These are phyloP conservation scores for Trichosporon ovoides DNA, from an alignment of 1,284 basidiomycete genomes.

Conservation along the genomic window DNA sequence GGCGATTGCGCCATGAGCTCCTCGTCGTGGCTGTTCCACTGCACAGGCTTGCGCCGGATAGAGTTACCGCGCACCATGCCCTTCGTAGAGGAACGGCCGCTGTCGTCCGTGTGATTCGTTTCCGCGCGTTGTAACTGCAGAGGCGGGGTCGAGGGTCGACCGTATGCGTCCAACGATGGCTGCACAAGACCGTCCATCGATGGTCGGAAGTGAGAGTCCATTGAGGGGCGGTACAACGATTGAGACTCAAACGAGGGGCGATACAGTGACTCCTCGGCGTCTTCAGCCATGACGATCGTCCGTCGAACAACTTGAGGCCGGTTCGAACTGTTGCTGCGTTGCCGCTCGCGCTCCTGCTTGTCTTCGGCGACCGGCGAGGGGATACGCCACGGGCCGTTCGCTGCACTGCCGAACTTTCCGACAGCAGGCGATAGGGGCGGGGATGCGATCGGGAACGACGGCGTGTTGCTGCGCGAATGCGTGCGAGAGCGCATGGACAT, in stretches of 20 bases:
- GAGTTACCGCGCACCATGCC: constrained; percentile 15
- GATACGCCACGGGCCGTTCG: constrained; percentile 2
- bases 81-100: not conserved
- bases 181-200: too few species aligned
- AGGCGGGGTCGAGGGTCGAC: not conserved
- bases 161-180: not conserved
- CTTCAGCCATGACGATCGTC: constrained; percentile 32
- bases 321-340: not conserved
- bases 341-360: not conserved
- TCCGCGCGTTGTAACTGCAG: not conserved
- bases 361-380: constrained; percentile 15
- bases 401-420: constrained; percentile 7
- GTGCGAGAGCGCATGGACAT: constrained; percentile 7
- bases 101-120: not conserved
- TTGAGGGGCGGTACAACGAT: too few species aligned
- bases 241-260: too few species aligned
- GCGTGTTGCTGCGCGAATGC: constrained; percentile 10
- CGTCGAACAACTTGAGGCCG: constrained; percentile 25
- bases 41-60: constrained; percentile 41
- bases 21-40: constrained; percentile 33
- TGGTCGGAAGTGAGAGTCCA: constrained; percentile 7
- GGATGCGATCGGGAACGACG: constrained; percentile 1
- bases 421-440: not conserved
- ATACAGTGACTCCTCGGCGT: not conserved
- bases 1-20: constrained; percentile 28